Conservation (phyloP, 2,329 filamentous ascomycete genomes). For the Verticillium dahliae region DNA sequence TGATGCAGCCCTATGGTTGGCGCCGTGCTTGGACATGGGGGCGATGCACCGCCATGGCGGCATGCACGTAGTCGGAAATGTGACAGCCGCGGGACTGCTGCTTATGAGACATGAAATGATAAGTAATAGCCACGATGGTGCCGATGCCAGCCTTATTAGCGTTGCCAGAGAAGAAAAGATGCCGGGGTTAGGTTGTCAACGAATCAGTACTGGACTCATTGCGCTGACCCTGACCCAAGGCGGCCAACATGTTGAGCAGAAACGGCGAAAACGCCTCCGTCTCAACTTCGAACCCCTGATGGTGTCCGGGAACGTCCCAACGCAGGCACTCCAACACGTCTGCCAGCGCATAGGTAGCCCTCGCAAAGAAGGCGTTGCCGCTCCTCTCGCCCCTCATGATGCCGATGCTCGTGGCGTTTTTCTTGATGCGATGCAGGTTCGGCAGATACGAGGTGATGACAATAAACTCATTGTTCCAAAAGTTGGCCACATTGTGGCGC, state of each 20-base stretch:
- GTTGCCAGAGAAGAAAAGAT: too few relatives aligned
- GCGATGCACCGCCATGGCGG: neutral
- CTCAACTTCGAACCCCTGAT: conserved; percentile 23
- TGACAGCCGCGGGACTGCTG: neutral
- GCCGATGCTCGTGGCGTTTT: conserved; percentile 18
- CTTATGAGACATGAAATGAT: neutral
- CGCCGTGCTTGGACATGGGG: neutral
- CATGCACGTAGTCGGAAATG: neutral
- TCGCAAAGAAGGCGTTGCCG: conserved; percentile 20
- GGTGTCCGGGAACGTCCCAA: conserved; percentile 20
- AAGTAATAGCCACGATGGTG: neutral
- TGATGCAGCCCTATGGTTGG: neutral
- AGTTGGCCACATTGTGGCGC: conserved; percentile 16
- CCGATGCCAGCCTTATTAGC: neutral
- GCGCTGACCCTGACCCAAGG: conserved; percentile 8
- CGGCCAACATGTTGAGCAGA: conserved; percentile 18
- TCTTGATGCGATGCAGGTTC: conserved; percentile 16
- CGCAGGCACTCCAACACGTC: conserved; percentile 19
- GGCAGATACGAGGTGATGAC: conserved; percentile 14
- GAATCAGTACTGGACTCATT: neutral
- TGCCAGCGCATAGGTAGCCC: conserved; percentile 18
- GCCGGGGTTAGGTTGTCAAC: too few relatives aligned
- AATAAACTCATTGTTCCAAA: conserved; percentile 22
- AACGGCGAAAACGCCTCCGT: conserved; percentile 17
- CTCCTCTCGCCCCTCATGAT: conserved; percentile 18